A percentile compares a stretch with the other conserved stretches of the same genome.
Evolutionary conservation across 495 filamentous ascomycete genomes (phyloP).

Genomic region (Entonaema liquescens): DNA sequence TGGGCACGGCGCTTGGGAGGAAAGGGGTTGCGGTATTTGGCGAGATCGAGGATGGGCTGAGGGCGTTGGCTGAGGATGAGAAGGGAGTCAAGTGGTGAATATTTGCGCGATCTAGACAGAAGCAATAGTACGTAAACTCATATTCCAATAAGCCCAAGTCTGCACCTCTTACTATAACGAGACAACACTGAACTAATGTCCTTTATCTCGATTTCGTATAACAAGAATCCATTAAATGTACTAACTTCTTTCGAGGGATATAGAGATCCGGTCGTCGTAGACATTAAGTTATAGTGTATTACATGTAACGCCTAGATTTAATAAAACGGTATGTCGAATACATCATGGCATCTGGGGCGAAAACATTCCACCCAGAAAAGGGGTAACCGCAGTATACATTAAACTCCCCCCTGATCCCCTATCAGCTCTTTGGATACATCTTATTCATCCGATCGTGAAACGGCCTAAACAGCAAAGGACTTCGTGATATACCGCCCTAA

Average conservation of each 20-base stretch:
- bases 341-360: not conserved
- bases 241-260: not conserved
- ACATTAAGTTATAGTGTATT: not conserved
- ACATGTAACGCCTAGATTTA: not conserved
- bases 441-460: not conserved
- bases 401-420: not conserved
- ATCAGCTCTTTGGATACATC: not conserved
- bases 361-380: not conserved
- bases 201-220: too few relatives aligned
- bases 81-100: not conserved
- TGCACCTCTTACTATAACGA: too few relatives aligned
- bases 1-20: conserved; percentile 70
- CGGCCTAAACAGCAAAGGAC: not conserved
- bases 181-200: too few relatives aligned
- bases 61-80: not conserved
- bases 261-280: not conserved
- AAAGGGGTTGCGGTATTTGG: conserved; percentile 67
- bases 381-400: not conserved
- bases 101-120: too few relatives aligned
- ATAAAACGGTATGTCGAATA: not conserved
- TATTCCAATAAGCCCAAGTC: too few relatives aligned
- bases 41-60: conserved; percentile 53
- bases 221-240: too few relatives aligned
- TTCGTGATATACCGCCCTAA: not conserved
- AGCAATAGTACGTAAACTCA: too few relatives aligned